These are phyloP conservation scores for Phytophthora hybrid DNA, from an alignment of 352 stramenopile species.

Conservation along the genomic window DNA sequence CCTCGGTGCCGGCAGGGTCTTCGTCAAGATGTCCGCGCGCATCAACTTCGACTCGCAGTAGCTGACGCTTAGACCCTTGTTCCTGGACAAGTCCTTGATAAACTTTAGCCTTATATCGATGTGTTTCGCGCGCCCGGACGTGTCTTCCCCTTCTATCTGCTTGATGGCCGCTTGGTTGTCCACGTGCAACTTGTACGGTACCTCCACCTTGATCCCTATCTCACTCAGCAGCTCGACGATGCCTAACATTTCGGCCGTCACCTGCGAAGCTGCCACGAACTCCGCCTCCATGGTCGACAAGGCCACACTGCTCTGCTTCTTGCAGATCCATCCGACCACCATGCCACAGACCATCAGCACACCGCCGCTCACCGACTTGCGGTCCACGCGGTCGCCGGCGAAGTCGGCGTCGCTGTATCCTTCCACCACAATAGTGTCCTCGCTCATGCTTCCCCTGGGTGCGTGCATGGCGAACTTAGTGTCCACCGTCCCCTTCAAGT, in stretches of 20 bases:
- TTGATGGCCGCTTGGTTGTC: constrained; percentile 31
- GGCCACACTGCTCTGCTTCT: constrained; percentile 31
- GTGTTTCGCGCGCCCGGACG: constrained; percentile 10
- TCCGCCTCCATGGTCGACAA: constrained; percentile 38
- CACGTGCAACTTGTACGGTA: constrained; percentile 1
- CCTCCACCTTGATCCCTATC: background rate
- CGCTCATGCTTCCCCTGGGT: background rate
- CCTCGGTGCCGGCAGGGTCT: constrained; percentile 13
- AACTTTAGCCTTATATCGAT: constrained; percentile 29
- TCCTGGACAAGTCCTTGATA: constrained; percentile 12
- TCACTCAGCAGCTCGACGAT: constrained; percentile 7
- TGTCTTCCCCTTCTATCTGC: constrained; percentile 14
- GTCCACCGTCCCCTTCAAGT: constrained; percentile 31
- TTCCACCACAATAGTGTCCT: constrained; percentile 11
- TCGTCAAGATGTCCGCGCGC: constrained; percentile 22
- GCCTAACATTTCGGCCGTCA: constrained; percentile 20
- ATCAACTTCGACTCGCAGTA: constrained; percentile 17
- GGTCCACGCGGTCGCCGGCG: constrained; percentile 20
- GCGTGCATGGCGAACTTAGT: constrained; percentile 26
- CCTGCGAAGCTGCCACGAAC: constrained; percentile 26
- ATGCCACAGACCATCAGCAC: constrained; percentile 26
- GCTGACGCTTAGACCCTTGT: background rate
- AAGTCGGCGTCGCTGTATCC: constrained; percentile 37
- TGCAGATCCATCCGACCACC: constrained; percentile 22
- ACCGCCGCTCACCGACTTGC: constrained; percentile 34